Conservation (phyloP, 495 filamentous ascomycete genomes). For the Thozetella sp. region DNA sequence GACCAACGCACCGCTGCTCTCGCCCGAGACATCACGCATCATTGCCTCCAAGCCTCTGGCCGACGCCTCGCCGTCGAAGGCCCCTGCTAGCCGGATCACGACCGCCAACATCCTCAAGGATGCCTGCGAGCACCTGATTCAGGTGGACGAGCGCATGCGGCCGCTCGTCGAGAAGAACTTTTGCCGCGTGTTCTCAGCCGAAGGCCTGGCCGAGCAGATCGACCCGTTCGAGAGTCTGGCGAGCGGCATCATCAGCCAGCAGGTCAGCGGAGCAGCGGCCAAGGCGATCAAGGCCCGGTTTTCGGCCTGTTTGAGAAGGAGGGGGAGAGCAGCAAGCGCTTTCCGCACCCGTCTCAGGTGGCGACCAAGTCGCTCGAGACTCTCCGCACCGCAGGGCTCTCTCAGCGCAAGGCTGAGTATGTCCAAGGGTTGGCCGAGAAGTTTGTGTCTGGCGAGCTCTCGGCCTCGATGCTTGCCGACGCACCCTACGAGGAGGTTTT, state of each 20-base stretch:
- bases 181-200: slow-evolving; percentile 79
- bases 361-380: slow-evolving; percentile 55
- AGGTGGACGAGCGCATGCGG: slow-evolving; percentile 72
- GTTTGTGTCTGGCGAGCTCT: slow-evolving; percentile 74
- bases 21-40: slow-evolving; percentile 73
- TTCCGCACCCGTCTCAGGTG: slow-evolving; percentile 80
- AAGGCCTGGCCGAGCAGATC: slow-evolving; percentile 78
- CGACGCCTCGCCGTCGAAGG: slow-evolving; percentile 62
- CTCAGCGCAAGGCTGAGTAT: slow-evolving; percentile 93
- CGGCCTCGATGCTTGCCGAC: slow-evolving; percentile 69
- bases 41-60: slow-evolving; percentile 55
- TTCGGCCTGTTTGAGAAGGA: slow-evolving; percentile 67
- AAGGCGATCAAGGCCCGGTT: slow-evolving; percentile 86
- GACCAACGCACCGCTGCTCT: slow-evolving; percentile 76
- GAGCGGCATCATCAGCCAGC: slow-evolving; percentile 91
- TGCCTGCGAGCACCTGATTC: slow-evolving; percentile 77
- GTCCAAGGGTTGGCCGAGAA: slow-evolving; percentile 81
- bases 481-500: slow-evolving; percentile 87
- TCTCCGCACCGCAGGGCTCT: slow-evolving; percentile 84
- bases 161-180: slow-evolving; percentile 72
- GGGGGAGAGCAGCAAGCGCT: slow-evolving; percentile 29
- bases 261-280: slow-evolving; percentile 91
- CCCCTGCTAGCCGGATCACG: slow-evolving; percentile 54
- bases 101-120: slow-evolving; percentile 75
- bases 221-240: slow-evolving; percentile 85